A percentile compares a stretch with the other conserved stretches of the same genome.
These are phyloP conservation scores for Lonicera japonica DNA, from an alignment of 129 eudicot species.

Conservation along the genomic window DNA sequence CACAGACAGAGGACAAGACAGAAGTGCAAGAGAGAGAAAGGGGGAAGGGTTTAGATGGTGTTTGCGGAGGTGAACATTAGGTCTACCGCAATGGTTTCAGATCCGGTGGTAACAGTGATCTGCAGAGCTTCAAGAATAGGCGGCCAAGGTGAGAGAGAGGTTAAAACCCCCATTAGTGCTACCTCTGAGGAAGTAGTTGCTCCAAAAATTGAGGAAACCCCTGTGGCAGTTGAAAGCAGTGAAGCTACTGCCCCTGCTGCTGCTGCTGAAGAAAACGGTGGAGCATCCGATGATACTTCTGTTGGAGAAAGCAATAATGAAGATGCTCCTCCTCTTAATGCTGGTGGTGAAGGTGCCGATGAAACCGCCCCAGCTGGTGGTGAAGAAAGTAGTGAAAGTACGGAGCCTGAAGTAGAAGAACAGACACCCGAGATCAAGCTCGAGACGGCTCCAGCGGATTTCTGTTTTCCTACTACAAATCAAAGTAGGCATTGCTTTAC, in stretches of 20 bases:
- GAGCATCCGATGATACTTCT: no score
- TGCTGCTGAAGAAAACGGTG: no score
- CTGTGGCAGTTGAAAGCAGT: slow-evolving; percentile 28
- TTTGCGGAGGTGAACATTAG: no score
- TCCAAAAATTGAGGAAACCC: slow-evolving; percentile 35
- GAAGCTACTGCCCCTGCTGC: slow-evolving; percentile 32
- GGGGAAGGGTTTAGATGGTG: no score
- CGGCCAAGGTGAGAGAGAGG: slow-evolving; percentile 32
- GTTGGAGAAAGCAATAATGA: slow-evolving; percentile 40
- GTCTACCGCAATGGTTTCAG: no score
- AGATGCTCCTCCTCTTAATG: no score
- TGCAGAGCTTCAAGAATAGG: no score
- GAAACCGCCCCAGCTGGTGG: no score
- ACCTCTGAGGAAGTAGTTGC: slow-evolving; percentile 31
- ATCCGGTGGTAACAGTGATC: no score
- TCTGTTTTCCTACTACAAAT: slow-evolving; percentile 92
- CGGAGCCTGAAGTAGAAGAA: slow-evolving; percentile 43
- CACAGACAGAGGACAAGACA: no score
- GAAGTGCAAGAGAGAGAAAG: no score
- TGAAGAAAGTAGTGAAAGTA: slow-evolving; percentile 43
- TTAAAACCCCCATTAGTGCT: slow-evolving; percentile 20
- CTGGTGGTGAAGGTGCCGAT: no score
- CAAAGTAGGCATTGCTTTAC: slow-evolving; percentile 97
- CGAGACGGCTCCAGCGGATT: slow-evolving; percentile 97
- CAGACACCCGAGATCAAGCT: slow-evolving; percentile 78